Evolutionary conservation across 352 stramenopile genomes (phyloP).

Genomic region (Aphanomyces stellatus): DNA sequence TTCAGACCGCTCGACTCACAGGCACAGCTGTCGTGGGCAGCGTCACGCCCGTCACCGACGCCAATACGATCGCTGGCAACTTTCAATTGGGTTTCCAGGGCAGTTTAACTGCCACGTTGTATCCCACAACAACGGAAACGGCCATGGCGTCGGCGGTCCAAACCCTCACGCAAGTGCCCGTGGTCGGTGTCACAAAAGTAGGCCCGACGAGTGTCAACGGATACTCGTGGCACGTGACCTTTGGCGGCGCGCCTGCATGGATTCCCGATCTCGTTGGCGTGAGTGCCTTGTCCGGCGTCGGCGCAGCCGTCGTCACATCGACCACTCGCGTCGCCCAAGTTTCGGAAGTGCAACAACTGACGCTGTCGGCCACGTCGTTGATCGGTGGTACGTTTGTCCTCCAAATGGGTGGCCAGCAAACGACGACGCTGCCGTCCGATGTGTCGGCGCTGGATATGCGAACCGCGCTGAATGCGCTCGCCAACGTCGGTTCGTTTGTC

Average conservation of each 20-base stretch:
- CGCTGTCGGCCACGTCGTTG: not conserved
- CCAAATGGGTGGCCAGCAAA: not conserved
- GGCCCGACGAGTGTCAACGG: slow-evolving; percentile 8
- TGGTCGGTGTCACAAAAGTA: not conserved
- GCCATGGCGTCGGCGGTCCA: slow-evolving; percentile 12
- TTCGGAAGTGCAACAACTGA: slow-evolving; percentile 6
- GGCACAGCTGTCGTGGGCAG: not conserved
- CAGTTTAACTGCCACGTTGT: not conserved
- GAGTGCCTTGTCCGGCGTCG: slow-evolving; percentile 9
- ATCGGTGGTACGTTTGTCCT: slow-evolving; percentile 10
- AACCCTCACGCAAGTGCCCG: slow-evolving; percentile 9
- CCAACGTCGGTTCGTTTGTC: not conserved
- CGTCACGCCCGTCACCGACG: not conserved
- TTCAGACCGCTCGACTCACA: not conserved
- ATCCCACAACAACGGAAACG: not conserved
- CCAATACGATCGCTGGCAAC: not conserved
- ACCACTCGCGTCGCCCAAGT: slow-evolving; percentile 10
- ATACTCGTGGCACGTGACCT: slow-evolving; percentile 13
- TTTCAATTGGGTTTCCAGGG: slow-evolving; percentile 17
- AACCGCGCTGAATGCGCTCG: slow-evolving; percentile 1
- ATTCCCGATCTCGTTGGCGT: not conserved
- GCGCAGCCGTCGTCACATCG: not conserved
- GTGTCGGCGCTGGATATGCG: not conserved
- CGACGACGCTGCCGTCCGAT: not conserved
- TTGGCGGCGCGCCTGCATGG: not conserved